A percentile compares a stretch with the other conserved stretches of the same genome.
These are phyloP conservation scores for Microbotryum silenes-acaulis DNA, from an alignment of 1,284 basidiomycete species.

Conservation along the genomic window DNA sequence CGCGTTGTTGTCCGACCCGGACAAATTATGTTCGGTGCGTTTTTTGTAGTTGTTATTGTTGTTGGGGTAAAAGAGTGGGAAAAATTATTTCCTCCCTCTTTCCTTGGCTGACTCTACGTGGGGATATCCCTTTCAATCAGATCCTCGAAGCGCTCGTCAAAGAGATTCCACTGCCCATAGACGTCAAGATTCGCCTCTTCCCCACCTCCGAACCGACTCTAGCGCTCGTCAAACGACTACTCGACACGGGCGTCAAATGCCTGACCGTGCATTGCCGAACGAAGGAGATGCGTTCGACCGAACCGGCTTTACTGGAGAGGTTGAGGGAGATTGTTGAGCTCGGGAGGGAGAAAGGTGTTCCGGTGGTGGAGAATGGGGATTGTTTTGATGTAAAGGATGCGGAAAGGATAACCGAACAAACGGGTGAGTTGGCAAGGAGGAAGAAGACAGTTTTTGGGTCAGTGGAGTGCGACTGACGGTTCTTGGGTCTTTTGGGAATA, in stretches of 20 bases:
- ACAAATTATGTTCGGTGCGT: constrained; percentile 60
- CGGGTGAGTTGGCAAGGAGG: constrained; percentile 48
- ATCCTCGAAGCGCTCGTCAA: constrained; percentile 69
- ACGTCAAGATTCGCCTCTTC: constrained; percentile 85
- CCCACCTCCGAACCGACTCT: constrained; percentile 56
- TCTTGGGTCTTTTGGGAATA: constrained; percentile 34
- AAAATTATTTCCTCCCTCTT: background rate
- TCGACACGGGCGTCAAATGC: constrained; percentile 77
- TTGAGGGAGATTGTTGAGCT: constrained; percentile 77
- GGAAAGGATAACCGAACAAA: constrained; percentile 61
- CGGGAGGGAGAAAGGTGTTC: constrained; percentile 55
- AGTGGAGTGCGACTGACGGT: constrained; percentile 30
- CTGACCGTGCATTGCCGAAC: constrained; percentile 95
- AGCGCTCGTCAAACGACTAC: constrained; percentile 74
- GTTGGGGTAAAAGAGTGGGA: too few relatives aligned
- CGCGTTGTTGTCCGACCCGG: constrained; percentile 82
- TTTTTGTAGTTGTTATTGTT: too few relatives aligned
- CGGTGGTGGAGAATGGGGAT: constrained; percentile 91
- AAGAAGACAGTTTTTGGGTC: background rate
- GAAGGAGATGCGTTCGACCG: constrained; percentile 77
- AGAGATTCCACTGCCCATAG: constrained; percentile 71
- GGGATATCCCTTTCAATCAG: constrained; percentile 35
- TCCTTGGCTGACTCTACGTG: background rate
- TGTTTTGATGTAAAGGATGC: constrained; percentile 73
- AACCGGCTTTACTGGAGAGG: constrained; percentile 69